phyloP scores from a whole-genome alignment of 2,329 filamentous ascomycete species.

The Geoglossum cookeanum region DNA sequence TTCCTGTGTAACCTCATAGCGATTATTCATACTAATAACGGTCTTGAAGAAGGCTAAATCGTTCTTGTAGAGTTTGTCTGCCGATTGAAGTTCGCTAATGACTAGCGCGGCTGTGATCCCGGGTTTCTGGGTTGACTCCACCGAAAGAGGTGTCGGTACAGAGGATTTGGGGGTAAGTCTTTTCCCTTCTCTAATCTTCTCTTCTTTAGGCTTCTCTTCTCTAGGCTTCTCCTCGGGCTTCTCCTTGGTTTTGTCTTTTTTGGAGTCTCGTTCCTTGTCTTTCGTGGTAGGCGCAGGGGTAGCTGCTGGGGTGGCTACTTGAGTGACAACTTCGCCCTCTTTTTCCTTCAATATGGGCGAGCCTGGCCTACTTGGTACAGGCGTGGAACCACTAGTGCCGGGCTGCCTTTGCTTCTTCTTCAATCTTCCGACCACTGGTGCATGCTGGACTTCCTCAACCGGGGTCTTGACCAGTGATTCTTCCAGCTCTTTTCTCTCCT shows the following conservation, averaged over 20 bases:
- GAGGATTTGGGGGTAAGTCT: neutral
- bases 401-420: slow-evolving; percentile 45
- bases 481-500: slow-evolving; percentile 27
- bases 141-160: neutral
- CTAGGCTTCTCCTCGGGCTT: neutral
- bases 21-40: slow-evolving; percentile 12
- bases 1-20: slow-evolving; percentile 13
- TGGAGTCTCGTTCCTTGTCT: neutral
- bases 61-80: slow-evolving; percentile 20
- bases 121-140: neutral
- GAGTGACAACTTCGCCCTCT: slow-evolving; percentile 4
- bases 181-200: neutral
- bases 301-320: neutral
- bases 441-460: slow-evolving; percentile 35
- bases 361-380: slow-evolving; percentile 10
- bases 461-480: slow-evolving; percentile 25
- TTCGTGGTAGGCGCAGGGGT: neutral
- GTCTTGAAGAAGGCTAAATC: slow-evolving; percentile 25
- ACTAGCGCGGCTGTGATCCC: neutral
- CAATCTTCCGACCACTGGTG: slow-evolving; percentile 59
- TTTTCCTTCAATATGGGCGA: slow-evolving; percentile 8
- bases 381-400: slow-evolving; percentile 14
- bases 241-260: neutral
- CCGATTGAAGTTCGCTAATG: slow-evolving; percentile 20
- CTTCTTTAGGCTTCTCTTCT: no score